Evolutionary conservation across 1,284 basidiomycete genomes (phyloP).

Genomic region (Rhodotorula mucilaginosa): DNA sequence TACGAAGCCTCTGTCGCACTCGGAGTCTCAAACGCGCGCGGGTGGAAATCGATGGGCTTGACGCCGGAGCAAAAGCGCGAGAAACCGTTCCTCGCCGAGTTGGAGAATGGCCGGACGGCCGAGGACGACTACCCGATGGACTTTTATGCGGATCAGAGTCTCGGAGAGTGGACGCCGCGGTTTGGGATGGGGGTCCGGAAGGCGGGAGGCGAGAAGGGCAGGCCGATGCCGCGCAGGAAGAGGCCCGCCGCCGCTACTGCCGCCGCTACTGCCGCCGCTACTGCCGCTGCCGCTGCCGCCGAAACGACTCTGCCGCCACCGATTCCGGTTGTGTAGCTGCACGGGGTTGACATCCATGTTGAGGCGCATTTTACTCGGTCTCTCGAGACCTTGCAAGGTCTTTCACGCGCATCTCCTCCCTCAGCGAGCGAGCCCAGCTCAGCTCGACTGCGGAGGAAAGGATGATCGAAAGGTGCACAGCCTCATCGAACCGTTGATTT

Average conservation of each 20-base stretch:
- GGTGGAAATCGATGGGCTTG: conserved; percentile 55
- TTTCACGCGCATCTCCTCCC: neutral
- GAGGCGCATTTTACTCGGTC: neutral
- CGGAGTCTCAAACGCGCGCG: conserved; percentile 58
- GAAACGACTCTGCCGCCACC: neutral
- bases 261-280: neutral
- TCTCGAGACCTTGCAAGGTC: neutral
- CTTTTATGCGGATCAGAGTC: conserved; percentile 77
- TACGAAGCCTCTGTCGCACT: conserved; percentile 91
- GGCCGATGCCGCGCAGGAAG: conserved; percentile 37
- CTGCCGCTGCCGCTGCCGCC: neutral
- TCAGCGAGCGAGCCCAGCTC: no score
- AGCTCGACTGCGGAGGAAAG: no score
- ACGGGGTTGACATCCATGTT: neutral
- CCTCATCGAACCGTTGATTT: no score
- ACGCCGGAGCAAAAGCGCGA: conserved; percentile 36
- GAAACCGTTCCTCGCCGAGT: conserved; percentile 44
- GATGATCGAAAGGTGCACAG: no score
- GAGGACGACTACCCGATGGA: conserved; percentile 83
- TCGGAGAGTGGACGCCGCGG: conserved; percentile 54
- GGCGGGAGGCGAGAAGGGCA: conserved; percentile 34
- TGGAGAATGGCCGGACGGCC: conserved; percentile 45
- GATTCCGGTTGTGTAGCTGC: neutral
- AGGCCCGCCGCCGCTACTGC: neutral
- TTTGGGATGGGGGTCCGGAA: conserved; percentile 35